Percentiles rank a stretch among this genome's conserved stretches.
Conservation (phyloP, 2,329 filamentous ascomycete species). For the Fusarium caatingaense region DNA sequence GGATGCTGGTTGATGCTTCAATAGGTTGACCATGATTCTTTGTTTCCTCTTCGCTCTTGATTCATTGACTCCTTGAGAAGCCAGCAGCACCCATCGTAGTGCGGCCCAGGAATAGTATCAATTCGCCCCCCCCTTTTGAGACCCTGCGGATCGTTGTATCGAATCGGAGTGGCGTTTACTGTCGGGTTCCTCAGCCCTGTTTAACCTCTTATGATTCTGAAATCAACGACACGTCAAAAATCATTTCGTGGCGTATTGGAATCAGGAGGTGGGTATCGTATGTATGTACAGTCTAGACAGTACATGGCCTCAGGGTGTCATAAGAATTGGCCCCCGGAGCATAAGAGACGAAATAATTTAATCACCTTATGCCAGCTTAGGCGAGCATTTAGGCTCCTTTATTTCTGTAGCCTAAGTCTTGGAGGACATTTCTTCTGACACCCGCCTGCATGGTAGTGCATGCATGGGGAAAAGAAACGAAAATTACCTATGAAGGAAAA, state of each 20-base stretch:
- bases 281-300: too few relatives aligned
- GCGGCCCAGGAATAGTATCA: conserved; percentile 4
- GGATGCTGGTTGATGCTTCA: background rate
- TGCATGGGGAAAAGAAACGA: background rate
- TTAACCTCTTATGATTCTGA: background rate
- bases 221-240: conserved; percentile 30
- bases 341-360: too few relatives aligned
- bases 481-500: background rate
- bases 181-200: conserved; percentile 24
- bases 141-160: conserved; percentile 27
- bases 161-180: conserved; percentile 23
- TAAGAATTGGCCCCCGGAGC: too few relatives aligned
- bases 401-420: too few relatives aligned
- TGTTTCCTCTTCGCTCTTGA: conserved; percentile 9
- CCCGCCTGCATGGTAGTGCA: background rate
- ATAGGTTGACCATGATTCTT: background rate
- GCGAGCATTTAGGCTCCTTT: too few relatives aligned
- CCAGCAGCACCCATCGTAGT: background rate
- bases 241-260: conserved; percentile 20
- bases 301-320: too few relatives aligned
- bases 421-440: too few relatives aligned
- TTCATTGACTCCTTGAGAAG: background rate
- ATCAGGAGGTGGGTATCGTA: background rate
- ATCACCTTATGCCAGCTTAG: too few relatives aligned
- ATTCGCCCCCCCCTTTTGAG: conserved; percentile 7